Evolutionary conservation across 805 yeast genomes (phyloP).

Genomic region (Starmerella etchellsii): DNA sequence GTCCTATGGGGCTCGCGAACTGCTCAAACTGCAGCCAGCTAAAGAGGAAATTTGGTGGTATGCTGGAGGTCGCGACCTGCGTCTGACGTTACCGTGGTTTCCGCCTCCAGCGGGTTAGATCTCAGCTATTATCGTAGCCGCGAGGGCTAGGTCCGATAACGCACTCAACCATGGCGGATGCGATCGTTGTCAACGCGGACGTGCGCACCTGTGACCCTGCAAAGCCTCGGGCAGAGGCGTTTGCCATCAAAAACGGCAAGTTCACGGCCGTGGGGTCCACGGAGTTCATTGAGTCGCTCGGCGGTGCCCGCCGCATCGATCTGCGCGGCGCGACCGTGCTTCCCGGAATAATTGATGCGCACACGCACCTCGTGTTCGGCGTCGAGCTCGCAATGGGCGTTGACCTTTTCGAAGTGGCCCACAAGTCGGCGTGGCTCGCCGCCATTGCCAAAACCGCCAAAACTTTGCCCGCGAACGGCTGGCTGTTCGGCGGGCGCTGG

Average conservation of each 20-base stretch:
- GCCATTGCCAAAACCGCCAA: neutral
- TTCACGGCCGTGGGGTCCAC: neutral
- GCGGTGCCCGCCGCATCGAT: neutral
- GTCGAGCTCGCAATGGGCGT: neutral
- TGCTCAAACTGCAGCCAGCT: no score
- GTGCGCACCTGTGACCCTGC: neutral
- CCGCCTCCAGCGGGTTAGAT: no score
- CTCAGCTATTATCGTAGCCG: no score
- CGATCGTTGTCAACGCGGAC: neutral
- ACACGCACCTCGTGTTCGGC: neutral
- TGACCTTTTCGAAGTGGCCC: neutral
- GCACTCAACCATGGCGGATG: no score
- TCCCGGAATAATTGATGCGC: neutral
- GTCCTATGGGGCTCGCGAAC: no score
- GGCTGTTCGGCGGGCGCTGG: neutral
- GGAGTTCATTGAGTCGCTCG: neutral
- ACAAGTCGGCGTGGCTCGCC: neutral
- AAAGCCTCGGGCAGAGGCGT: neutral
- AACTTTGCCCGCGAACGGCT: neutral
- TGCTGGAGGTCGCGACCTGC: no score
- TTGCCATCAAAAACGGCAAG: constrained; percentile 1
- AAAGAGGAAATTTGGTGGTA: no score
- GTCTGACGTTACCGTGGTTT: no score
- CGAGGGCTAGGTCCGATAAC: no score
- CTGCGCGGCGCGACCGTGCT: neutral